Conservation (phyloP, 2,329 filamentous ascomycete species). For the Penicillium vulpinum region DNA sequence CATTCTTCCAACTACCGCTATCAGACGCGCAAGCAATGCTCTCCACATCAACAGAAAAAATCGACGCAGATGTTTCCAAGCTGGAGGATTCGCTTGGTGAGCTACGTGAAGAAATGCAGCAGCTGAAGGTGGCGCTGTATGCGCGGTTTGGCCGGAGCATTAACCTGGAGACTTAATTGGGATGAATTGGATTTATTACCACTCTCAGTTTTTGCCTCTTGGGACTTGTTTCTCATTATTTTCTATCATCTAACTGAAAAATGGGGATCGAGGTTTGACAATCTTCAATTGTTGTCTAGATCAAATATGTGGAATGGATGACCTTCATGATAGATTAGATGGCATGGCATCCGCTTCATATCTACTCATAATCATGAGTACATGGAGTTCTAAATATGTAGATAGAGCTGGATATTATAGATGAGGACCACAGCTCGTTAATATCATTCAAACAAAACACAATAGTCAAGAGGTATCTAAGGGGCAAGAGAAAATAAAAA, state of each 20-base stretch:
- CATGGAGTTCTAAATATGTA: not conserved
- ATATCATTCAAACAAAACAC: slow-evolving; percentile 22
- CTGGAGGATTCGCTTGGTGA: slow-evolving; percentile 75
- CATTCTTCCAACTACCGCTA: slow-evolving; percentile 84
- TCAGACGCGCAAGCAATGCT: slow-evolving; percentile 86
- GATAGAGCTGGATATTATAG: not conserved
- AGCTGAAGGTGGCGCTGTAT: slow-evolving; percentile 89
- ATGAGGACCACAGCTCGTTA: slow-evolving; percentile 17
- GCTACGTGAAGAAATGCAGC: slow-evolving; percentile 81
- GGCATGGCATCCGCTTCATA: not conserved
- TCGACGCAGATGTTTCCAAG: slow-evolving; percentile 72
- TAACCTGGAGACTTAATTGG: slow-evolving; percentile 79
- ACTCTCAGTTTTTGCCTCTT: not conserved
- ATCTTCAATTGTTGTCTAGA: not conserved
- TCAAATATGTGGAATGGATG: not conserved
- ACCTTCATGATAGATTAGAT: not conserved
- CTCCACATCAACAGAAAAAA: slow-evolving; percentile 64
- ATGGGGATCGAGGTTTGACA: not conserved
- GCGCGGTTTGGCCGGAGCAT: slow-evolving; percentile 94
- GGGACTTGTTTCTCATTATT: not conserved
- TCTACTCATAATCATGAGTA: not conserved
- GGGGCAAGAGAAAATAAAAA: slow-evolving; percentile 7
- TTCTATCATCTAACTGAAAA: not conserved
- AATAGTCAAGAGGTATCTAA: slow-evolving; percentile 28
- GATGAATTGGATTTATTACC: not conserved